phyloP scores from a whole-genome alignment of 805 yeast species.

The Ogataea trehalophila region DNA sequence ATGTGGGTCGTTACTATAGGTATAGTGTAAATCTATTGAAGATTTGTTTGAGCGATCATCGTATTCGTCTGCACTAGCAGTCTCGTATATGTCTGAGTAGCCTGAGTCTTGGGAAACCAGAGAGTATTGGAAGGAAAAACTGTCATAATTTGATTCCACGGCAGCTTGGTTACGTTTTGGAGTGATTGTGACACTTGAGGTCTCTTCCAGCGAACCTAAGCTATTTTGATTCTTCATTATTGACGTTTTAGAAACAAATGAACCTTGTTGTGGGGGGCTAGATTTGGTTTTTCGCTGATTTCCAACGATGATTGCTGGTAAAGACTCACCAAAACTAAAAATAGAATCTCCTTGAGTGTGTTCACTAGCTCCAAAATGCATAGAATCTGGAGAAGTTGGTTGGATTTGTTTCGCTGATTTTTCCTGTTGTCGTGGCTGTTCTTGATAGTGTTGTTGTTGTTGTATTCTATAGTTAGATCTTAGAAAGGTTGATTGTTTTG shows the following conservation, averaged over 20 bases:
- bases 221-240: neutral
- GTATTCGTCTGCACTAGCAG: neutral
- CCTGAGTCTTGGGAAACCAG: neutral
- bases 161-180: neutral
- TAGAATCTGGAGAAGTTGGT: no score
- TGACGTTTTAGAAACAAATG: neutral
- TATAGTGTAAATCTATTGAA: neutral
- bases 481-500: no score
- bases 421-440: no score
- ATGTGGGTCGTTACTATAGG: neutral
- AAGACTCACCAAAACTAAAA: constrained; percentile 10
- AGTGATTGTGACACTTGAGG: neutral
- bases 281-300: neutral
- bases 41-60: neutral
- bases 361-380: neutral
- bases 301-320: constrained; percentile 13
- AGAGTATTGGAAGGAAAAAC: constrained; percentile 4
- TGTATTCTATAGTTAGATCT: no score
- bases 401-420: no score
- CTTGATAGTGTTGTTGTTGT: no score
- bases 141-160: neutral
- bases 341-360: constrained; percentile 12
- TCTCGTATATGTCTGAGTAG: no score
- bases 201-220: neutral
- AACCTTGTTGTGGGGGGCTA: neutral